Conservation (phyloP, 768 basidiomycete genomes). For the Amanita subjunquillea region DNA sequence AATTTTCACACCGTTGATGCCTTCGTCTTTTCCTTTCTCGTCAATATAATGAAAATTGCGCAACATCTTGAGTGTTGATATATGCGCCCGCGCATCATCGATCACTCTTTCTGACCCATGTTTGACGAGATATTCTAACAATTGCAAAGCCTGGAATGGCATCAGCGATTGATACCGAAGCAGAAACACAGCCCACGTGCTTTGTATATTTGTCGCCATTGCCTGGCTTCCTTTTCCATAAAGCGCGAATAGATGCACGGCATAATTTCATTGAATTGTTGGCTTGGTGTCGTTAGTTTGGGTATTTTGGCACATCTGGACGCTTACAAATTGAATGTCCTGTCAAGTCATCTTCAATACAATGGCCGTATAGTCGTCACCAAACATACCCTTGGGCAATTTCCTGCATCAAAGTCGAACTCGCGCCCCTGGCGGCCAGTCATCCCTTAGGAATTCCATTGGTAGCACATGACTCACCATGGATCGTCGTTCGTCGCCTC, state of each 20-base stretch:
- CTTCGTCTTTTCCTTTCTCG: constrained; percentile 97
- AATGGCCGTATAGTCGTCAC: neutral
- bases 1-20: constrained; percentile 67
- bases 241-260: constrained; percentile 90
- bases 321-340: constrained; percentile 95
- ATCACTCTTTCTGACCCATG: constrained; percentile 97
- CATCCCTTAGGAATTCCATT: neutral
- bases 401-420: constrained; percentile 96
- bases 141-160: constrained; percentile 63
- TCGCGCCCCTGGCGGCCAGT: constrained; percentile 69
- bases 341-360: constrained; percentile 19
- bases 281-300: constrained; percentile 35
- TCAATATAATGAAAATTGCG: constrained; percentile 98
- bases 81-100: constrained; percentile 91
- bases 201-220: constrained; percentile 99
- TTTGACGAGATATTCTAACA: constrained; percentile 93
- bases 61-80: constrained; percentile 95
- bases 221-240: constrained; percentile 96
- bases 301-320: constrained; percentile 1
- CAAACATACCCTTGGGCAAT: constrained; percentile 81
- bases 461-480: constrained; percentile 51
- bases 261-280: constrained; percentile 99
- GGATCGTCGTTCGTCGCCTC: constrained; percentile 98
- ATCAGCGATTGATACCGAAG: neutral
- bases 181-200: constrained; percentile 20